Conservation (phyloP, 2,329 filamentous ascomycete genomes). For the Fusarium cicatricum region DNA sequence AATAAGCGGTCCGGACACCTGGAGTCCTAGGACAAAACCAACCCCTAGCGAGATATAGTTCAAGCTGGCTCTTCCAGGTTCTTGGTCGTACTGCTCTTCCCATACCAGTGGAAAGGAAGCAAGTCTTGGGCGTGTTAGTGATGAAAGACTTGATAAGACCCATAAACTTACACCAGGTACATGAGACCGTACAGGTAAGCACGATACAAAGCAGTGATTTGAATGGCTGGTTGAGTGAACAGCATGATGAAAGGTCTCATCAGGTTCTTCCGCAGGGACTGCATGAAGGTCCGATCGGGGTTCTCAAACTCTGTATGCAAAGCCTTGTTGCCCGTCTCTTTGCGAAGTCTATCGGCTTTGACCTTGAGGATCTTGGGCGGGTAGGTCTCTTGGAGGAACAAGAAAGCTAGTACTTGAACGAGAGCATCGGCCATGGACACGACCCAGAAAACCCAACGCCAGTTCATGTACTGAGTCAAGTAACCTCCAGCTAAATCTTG, state of each 20-base stretch:
- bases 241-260: slow-evolving; percentile 59
- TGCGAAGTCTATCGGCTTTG: slow-evolving; percentile 42
- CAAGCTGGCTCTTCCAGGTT: slow-evolving; percentile 56
- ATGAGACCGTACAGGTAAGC: slow-evolving; percentile 62
- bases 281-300: slow-evolving; percentile 37
- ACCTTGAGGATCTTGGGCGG: slow-evolving; percentile 44
- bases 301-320: slow-evolving; percentile 44
- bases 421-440: slow-evolving; percentile 49
- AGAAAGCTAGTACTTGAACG: slow-evolving; percentile 46
- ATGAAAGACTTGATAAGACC: rapidly evolving
- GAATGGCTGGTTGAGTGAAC: slow-evolving; percentile 58
- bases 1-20: slow-evolving; percentile 55
- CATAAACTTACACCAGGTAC: slow-evolving; percentile 53
- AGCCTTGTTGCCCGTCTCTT: slow-evolving; percentile 40
- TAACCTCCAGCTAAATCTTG: slow-evolving; percentile 47
- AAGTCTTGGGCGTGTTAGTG: slow-evolving; percentile 42
- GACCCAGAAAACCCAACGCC: slow-evolving; percentile 57
- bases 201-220: slow-evolving; percentile 58
- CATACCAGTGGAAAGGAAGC: slow-evolving; percentile 62
- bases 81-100: slow-evolving; percentile 56
- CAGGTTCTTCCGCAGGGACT: slow-evolving; percentile 45
- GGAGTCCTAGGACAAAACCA: slow-evolving; percentile 63
- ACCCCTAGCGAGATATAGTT: slow-evolving; percentile 62
- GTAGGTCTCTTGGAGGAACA: slow-evolving; percentile 52
- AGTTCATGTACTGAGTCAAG: slow-evolving; percentile 48